Evolutionary conservation across 345 rosid species (phyloP).

Genomic region (Clarkia xantiana): DNA sequence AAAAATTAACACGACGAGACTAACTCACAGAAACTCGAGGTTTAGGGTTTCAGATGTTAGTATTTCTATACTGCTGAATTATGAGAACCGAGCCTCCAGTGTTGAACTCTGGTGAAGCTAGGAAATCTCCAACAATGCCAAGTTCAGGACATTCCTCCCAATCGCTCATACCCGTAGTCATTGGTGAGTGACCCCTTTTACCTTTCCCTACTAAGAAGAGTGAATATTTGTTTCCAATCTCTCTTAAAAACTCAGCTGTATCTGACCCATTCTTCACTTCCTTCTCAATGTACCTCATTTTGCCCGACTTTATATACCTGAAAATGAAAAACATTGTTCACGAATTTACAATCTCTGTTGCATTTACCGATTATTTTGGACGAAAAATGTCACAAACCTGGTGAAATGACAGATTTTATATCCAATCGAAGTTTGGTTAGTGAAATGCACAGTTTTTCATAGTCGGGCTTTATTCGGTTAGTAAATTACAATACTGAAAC

Average conservation of each 20-base stretch:
- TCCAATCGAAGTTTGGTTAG: no score
- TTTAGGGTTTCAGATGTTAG: slow-evolving; percentile 11
- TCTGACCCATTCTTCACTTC: slow-evolving; percentile 27
- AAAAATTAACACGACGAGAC: no score
- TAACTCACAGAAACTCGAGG: no score
- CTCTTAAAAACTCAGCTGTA: slow-evolving; percentile 32
- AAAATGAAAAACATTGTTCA: neutral
- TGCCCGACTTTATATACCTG: slow-evolving; percentile 48
- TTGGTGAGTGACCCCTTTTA: slow-evolving; percentile 24
- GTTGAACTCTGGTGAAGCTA: slow-evolving; percentile 45
- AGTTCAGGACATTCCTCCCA: slow-evolving; percentile 94
- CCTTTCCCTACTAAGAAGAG: slow-evolving; percentile 58
- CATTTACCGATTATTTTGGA: no score
- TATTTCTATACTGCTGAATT: slow-evolving; percentile 48
- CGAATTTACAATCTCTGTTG: no score
- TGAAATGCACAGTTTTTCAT: no score
- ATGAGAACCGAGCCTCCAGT: slow-evolving; percentile 48
- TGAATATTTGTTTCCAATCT: slow-evolving; percentile 38
- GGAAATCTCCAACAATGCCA: slow-evolving; percentile 49
- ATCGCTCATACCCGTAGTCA: slow-evolving; percentile 56
- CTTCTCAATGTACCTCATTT: slow-evolving; percentile 43
- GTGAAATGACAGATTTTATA: no score
- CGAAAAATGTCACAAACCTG: no score
- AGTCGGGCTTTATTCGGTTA: no score
- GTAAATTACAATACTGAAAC: no score